Base-by-base conservation (phyloP, 2,329 filamentous ascomycete species). In the Thielaviopsis euricoi region DNA sequence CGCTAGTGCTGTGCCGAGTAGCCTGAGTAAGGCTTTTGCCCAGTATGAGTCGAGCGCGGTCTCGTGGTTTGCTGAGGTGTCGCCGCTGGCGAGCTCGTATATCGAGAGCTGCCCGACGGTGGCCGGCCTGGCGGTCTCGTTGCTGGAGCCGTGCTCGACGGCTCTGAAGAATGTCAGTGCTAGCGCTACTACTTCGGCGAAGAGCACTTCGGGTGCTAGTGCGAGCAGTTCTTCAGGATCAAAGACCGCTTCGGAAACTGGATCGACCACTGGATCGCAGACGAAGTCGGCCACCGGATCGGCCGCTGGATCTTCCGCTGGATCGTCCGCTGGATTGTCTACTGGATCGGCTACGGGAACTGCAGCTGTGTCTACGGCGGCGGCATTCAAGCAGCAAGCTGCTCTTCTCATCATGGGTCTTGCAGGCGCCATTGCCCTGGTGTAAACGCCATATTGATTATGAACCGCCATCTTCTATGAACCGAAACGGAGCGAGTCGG, bases 31-130 rank as follows among this genome's bases (percentile, higher is more conserved):
- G 29, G 62, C 67, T 49, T 70, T 67, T 64, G 60, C 62, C 23
- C 64, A 62, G 60, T 72, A 70, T 66, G 66, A 62, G 62, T 63
- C 63, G 54, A 57, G 66, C 61, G 57, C 68, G 37, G 21, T 61
- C 10, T 64, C 62, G 1, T 72, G 70, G 69, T 66, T 66, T 63
- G 58, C 57, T 21, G 50, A 61, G 40, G 64, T 69, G 65, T 53
- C 62, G 59, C 62, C 61, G 55, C 62, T 65, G 33, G 62, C 70
- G 62, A 56, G 54, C 12, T 64, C 63, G 17, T 63, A 64, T 12
- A 51, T 66, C 48, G 55, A 59, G 17, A 61, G 64, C 56, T 71
- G 70, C 64, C 61, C 67, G 22, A 57, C 43, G 17, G 19, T 21
- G n/a, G 19, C 21, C 6, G 43, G 43, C 17, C 4, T 48, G 43